Conservation (phyloP, 768 basidiomycete species). For the Fistulinella prunicolor region DNA sequence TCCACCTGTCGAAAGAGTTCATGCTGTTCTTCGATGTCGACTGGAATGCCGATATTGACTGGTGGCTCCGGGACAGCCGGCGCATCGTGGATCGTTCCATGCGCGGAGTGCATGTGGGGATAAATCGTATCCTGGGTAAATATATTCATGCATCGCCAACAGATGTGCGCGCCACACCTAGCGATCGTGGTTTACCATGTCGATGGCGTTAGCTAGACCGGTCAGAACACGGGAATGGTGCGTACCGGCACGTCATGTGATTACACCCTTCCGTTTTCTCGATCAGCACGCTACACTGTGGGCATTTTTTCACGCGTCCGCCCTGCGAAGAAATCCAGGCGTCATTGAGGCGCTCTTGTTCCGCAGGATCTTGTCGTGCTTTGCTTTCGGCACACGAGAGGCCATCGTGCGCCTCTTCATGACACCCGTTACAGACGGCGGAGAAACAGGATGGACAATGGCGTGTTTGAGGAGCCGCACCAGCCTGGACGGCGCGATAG, state of each 20-base stretch:
- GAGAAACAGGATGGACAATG: constrained; percentile 69
- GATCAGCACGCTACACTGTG: constrained; percentile 63
- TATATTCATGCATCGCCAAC: constrained; percentile 58
- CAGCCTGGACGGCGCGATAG: constrained; percentile 51
- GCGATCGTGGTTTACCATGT: too few relatives aligned
- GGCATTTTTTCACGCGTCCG: constrained; percentile 64
- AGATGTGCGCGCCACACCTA: constrained; percentile 73
- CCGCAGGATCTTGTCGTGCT: constrained; percentile 36
- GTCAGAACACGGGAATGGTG: background rate
- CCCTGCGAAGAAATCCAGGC: constrained; percentile 56
- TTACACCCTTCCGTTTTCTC: constrained; percentile 75
- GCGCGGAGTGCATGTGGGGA: constrained; percentile 35
- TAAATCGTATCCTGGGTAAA: constrained; percentile 37
- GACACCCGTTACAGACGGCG: constrained; percentile 62
- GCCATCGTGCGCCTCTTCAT: constrained; percentile 59
- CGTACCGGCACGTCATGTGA: constrained; percentile 63
- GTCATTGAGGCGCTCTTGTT: constrained; percentile 51
- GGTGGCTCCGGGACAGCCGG: constrained; percentile 2
- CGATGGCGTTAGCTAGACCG: background rate
- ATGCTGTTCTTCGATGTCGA: constrained; percentile 22
- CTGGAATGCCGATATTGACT: constrained; percentile 9
- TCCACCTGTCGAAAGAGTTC: constrained; percentile 16
- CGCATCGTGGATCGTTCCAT: constrained; percentile 30
- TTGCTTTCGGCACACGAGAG: constrained; percentile 50
- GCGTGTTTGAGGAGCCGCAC: constrained; percentile 35